Base-by-base conservation (phyloP, 1,284 basidiomycete species). In the Takashimella tepidaria region DNA sequence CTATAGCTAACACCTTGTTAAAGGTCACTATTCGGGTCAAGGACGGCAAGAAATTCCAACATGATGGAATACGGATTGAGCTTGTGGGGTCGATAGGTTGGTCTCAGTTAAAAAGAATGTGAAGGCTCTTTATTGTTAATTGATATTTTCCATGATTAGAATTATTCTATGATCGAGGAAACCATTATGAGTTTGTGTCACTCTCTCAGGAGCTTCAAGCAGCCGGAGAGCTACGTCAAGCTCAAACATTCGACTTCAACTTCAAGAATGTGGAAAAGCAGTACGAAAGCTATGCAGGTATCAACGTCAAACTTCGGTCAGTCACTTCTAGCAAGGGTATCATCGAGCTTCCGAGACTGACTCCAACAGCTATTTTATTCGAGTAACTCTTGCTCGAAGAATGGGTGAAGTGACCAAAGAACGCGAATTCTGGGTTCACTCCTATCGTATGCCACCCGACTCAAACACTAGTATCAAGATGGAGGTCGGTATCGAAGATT, bases 181-280 rank as follows among this genome's bases (percentile, higher is more conserved):
- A 98, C 69, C 95, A 98, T 72, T 92, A 97, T 75, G 95, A 98
- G 70, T 98, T 98, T 73, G 80, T 98, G 13, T 96, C 95, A 12
- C 78, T 98, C 58, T 89, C 90, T 0, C 92, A 98, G 76, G 92
- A 98, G 69, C 81, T 98, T 12, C 92, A 93, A 0, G 86, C 88
- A 0, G 91, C 92, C 6, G 92, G 92, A 37, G 95, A 98, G 68
- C 86, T 98, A 84, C 83, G 92, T 47, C 87, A 91, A 65, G 91
- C 91, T 0, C 92, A 97, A 76, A 90, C 91, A 16, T 95, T 87
- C 66, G 92, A 97, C 51, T 98, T 98, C 76, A 82, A 84, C 63
- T 98, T 98, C 83, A 98, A 98, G 80, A 98, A 96, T 67, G 90
- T 98, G 47, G 96, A 98, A 82, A 98, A 98, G 79, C 92, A 95